phyloP scores from a whole-genome alignment of 129 eudicot species.

The Arctium lappa region DNA sequence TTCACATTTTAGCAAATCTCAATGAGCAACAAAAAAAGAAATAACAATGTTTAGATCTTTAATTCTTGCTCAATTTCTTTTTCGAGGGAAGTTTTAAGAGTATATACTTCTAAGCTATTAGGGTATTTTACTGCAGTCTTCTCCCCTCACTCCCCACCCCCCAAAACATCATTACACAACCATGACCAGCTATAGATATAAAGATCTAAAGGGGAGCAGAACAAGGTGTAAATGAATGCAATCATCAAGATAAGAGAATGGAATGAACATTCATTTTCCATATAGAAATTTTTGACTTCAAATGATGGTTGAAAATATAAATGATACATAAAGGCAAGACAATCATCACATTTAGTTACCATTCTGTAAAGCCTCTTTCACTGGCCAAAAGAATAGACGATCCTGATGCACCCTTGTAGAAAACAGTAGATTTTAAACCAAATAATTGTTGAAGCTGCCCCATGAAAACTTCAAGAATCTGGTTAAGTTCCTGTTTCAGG shows the following conservation, averaged over 20 bases:
- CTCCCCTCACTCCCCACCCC: neutral
- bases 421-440: constrained; percentile 71
- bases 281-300: neutral
- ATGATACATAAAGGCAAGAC: constrained; percentile 14
- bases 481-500: constrained; percentile 61
- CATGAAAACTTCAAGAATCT: constrained; percentile 73
- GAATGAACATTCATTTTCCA: neutral
- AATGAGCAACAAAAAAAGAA: too few species aligned
- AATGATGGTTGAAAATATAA: neutral
- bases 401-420: constrained; percentile 61
- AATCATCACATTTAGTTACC: constrained; percentile 40
- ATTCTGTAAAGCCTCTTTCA: constrained; percentile 85
- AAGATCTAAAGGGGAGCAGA: neutral
- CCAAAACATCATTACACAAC: neutral
- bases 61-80: too few species aligned
- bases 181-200: constrained; percentile 5
- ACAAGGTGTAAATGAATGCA: neutral
- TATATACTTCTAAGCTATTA: neutral
- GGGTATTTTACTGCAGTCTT: neutral
- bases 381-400: constrained; percentile 55
- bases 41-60: too few species aligned
- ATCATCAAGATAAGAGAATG: neutral
- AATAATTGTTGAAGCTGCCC: constrained; percentile 92
- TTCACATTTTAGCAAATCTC: too few species aligned
- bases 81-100: too few species aligned